Percentiles rank a stretch among this genome's conserved stretches.
phyloP scores from a whole-genome alignment of 2,329 filamentous ascomycete genomes.

The Nemania sp. region DNA sequence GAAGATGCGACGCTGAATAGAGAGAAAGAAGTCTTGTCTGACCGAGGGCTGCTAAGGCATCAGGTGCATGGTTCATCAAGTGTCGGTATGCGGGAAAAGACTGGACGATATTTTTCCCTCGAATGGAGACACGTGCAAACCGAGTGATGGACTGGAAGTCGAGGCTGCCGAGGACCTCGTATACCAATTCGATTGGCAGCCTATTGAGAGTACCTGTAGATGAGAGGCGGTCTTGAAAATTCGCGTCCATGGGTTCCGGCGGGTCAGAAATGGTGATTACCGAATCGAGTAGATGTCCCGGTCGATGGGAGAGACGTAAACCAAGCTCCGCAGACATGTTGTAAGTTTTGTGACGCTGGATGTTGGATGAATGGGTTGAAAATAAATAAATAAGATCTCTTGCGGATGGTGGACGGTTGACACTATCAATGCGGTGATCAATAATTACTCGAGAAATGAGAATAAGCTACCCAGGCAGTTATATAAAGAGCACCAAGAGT shows the following conservation, averaged over 20 bases:
- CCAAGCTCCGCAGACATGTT: not conserved
- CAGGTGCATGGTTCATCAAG: constrained; percentile 11
- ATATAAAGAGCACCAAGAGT: too few relatives aligned
- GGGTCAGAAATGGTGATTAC: constrained; percentile 14
- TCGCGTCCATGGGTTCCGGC: constrained; percentile 9
- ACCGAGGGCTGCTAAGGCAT: constrained; percentile 14
- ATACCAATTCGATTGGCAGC: constrained; percentile 9
- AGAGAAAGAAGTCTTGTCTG: constrained; percentile 9
- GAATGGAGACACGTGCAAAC: constrained; percentile 8
- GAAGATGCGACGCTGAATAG: constrained; percentile 16
- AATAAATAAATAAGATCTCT: too few relatives aligned
- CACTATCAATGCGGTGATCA: too few relatives aligned
- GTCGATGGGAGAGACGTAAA: constrained; percentile 18
- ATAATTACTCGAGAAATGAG: too few relatives aligned
- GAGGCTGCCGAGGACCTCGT: constrained; percentile 3
- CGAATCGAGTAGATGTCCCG: constrained; percentile 5
- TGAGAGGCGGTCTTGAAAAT: not conserved
- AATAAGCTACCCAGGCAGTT: too few relatives aligned
- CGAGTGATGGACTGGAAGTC: constrained; percentile 10
- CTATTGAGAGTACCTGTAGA: constrained; percentile 15
- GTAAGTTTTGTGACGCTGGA: too few relatives aligned
- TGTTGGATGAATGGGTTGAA: too few relatives aligned
- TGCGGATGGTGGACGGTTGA: too few relatives aligned
- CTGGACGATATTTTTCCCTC: constrained; percentile 1
- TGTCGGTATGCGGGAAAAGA: constrained; percentile 10